Conservation (phyloP, 225 moss, liverwort and hornwort genomes). For the Climacium dendroides region DNA sequence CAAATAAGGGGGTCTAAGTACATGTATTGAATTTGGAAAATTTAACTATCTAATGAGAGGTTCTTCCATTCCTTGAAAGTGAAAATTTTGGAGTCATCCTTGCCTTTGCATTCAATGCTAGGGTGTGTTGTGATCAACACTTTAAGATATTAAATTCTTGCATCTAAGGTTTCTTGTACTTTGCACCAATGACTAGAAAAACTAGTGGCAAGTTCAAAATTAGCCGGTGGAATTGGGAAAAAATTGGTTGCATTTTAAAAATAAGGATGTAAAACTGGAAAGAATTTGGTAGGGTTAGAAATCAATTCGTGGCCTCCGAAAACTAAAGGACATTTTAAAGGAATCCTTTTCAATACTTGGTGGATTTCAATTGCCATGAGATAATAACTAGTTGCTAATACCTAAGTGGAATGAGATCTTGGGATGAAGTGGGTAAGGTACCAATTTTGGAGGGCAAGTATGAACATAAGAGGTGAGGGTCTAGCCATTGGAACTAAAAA, state of each 20-base stretch:
- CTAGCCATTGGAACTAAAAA: rapidly evolving
- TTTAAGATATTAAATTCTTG: too few relatives aligned
- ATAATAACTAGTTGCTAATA: background rate
- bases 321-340: background rate
- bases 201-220: too few relatives aligned
- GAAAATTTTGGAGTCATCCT: background rate
- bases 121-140: too few relatives aligned
- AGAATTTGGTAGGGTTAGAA: background rate
- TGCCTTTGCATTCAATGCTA: too few relatives aligned
- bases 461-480: background rate
- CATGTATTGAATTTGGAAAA: background rate
- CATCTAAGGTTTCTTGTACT: too few relatives aligned
- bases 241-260: background rate
- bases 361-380: too few relatives aligned
- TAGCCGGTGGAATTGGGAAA: background rate
- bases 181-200: too few relatives aligned
- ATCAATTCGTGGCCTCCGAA: rapidly evolving
- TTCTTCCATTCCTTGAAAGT: background rate
- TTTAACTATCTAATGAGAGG: background rate
- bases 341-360: background rate
- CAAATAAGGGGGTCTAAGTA: too few relatives aligned
- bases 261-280: background rate
- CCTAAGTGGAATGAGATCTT: rapidly evolving
- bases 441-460: too few relatives aligned
- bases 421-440: rapidly evolving